A percentile compares a stretch with the other conserved stretches of the same genome.
Conservation (phyloP, 768 basidiomycete species). For the Hericium rajendrae region DNA sequence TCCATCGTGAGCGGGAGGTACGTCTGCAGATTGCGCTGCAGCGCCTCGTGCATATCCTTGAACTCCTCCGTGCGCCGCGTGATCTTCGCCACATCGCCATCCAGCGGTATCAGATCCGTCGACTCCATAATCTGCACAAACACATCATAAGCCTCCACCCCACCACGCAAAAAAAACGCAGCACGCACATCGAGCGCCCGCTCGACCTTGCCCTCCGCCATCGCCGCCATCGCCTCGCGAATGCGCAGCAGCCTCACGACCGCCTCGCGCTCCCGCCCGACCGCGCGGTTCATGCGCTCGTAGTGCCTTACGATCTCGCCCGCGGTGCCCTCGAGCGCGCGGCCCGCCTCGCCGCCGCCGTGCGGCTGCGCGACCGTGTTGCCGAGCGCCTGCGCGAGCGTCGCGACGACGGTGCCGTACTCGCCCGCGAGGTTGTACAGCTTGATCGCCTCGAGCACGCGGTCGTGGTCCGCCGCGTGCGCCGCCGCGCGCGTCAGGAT, state of each 20-base stretch:
- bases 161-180: background rate
- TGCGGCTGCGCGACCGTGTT: slow-evolving; percentile 63
- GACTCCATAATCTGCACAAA: slow-evolving; percentile 71
- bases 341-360: slow-evolving; percentile 51
- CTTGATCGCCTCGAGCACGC: slow-evolving; percentile 85
- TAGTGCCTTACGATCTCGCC: slow-evolving; percentile 72
- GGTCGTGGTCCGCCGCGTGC: slow-evolving; percentile 75
- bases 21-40: slow-evolving; percentile 83
- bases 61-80: slow-evolving; percentile 85
- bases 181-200: slow-evolving; percentile 68
- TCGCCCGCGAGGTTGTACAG: slow-evolving; percentile 93
- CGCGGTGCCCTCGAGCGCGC: slow-evolving; percentile 63
- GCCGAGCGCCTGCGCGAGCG: slow-evolving; percentile 81
- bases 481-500: slow-evolving; percentile 80
- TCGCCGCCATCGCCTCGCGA: slow-evolving; percentile 71
- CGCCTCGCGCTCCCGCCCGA: slow-evolving; percentile 65
- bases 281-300: slow-evolving; percentile 64
- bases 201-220: slow-evolving; percentile 63
- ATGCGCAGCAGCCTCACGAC: slow-evolving; percentile 69
- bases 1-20: slow-evolving; percentile 92
- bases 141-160: background rate
- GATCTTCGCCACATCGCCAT: slow-evolving; percentile 76
- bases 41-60: slow-evolving; percentile 72
- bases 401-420: slow-evolving; percentile 77
- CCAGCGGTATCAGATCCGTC: slow-evolving; percentile 78